phyloP scores from a whole-genome alignment of 306 rosid genomes.

The Potentilla sterilis region DNA sequence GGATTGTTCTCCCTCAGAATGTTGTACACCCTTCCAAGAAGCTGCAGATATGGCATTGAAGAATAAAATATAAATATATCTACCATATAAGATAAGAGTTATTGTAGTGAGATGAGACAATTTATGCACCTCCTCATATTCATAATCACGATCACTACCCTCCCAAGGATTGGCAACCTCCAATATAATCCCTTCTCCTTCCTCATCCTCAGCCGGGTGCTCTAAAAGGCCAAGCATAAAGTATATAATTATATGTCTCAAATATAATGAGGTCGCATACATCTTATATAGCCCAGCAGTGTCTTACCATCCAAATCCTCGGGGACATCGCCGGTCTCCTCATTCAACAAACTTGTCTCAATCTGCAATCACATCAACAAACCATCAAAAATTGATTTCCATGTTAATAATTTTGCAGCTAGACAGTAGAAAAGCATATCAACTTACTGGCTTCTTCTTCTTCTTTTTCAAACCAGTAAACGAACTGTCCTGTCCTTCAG shows the following conservation, averaged over 20 bases:
- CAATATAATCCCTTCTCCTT: constrained; percentile 42
- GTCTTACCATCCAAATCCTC: constrained; percentile 75
- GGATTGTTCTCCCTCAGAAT: constrained; percentile 94
- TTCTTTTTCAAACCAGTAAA: constrained; percentile 92
- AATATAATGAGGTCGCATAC: no score
- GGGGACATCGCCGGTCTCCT: constrained; percentile 13
- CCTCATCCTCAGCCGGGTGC: constrained; percentile 60
- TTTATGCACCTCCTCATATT: constrained; percentile 72
- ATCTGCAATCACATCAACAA: constrained; percentile 46
- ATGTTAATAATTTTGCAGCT: not conserved
- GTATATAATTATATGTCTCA: constrained; percentile 9
- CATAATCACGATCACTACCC: constrained; percentile 84
- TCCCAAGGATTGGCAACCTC: constrained; percentile 80
- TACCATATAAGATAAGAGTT: not conserved
- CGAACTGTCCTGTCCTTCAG: constrained; percentile 70
- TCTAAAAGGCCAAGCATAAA: constrained; percentile 37
- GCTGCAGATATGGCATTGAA: constrained; percentile 45
- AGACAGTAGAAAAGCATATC: not conserved
- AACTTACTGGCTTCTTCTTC: constrained; percentile 85
- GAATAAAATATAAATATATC: not conserved
- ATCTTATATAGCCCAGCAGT: not conserved
- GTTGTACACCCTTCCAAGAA: constrained; percentile 88
- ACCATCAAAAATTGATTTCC: not conserved
- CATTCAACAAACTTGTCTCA: constrained; percentile 4
- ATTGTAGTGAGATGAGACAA: not conserved